Conservation (phyloP, 208 protist species). For the Naegleria lovaniensis region DNA sequence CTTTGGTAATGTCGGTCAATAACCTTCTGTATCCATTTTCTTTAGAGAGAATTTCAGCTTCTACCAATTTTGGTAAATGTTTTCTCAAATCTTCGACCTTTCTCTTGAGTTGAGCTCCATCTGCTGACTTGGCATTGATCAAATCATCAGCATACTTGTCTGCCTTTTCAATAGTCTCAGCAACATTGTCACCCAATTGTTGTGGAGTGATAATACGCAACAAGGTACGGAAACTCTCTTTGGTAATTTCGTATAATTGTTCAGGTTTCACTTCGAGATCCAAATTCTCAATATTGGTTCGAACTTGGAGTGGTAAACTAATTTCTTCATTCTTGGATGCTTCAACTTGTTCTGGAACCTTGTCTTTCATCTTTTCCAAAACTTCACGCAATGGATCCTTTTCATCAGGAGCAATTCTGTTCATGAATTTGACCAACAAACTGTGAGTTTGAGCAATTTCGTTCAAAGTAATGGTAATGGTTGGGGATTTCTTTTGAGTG, state of each 20-base stretch:
- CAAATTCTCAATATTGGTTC: constrained; percentile 39
- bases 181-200: constrained; percentile 34
- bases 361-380: constrained; percentile 46
- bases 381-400: constrained; percentile 50
- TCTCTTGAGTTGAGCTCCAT: constrained; percentile 45
- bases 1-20: constrained; percentile 51
- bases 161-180: constrained; percentile 36
- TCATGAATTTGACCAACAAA: constrained; percentile 44
- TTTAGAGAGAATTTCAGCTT: constrained; percentile 37
- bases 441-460: constrained; percentile 57
- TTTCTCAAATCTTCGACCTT: constrained; percentile 51
- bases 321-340: constrained; percentile 41
- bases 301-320: constrained; percentile 48
- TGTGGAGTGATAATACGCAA: constrained; percentile 39
- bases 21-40: constrained; percentile 49
- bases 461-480: constrained; percentile 53
- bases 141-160: constrained; percentile 37
- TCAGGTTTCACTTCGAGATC: constrained; percentile 16
- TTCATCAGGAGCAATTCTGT: constrained; percentile 46
- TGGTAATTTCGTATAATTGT: constrained; percentile 43
- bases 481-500: constrained; percentile 48
- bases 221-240: constrained; percentile 47
- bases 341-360: constrained; percentile 36
- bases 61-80: constrained; percentile 10
- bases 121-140: constrained; percentile 38